Evolutionary conservation across 768 basidiomycete genomes (phyloP).

Genomic region (Pleurotus djamor): DNA sequence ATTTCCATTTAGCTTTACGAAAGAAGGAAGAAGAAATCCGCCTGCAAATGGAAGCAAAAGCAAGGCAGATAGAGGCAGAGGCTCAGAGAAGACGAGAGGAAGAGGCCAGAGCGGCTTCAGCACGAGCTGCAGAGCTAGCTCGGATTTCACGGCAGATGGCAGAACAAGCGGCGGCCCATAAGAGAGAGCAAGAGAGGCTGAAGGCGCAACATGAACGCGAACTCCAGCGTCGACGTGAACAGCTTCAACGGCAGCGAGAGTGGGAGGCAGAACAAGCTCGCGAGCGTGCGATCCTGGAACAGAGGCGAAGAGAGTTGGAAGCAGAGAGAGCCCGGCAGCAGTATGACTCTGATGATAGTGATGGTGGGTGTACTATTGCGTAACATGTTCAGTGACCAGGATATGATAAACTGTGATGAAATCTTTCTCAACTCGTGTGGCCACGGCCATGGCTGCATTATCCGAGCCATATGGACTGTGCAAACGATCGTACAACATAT

Average conservation of each 20-base stretch:
- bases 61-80: background rate
- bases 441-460: too few species aligned
- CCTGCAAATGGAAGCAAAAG: constrained; percentile 20
- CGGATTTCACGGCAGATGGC: constrained; percentile 18
- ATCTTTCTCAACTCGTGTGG: too few species aligned
- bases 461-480: too few species aligned
- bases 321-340: background rate
- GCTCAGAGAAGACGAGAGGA: background rate
- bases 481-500: too few species aligned
- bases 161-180: constrained; percentile 19
- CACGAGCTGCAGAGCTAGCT: too few species aligned
- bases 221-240: background rate
- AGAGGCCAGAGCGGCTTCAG: background rate
- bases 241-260: background rate
- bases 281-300: background rate
- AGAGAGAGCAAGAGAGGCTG: constrained; percentile 2
- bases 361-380: too few species aligned
- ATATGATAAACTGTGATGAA: too few species aligned
- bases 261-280: background rate
- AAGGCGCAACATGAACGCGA: background rate
- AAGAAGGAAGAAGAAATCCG: constrained; percentile 34
- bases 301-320: background rate
- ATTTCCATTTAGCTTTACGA: background rate
- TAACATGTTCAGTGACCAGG: too few species aligned
- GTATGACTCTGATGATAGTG: background rate